Conservation (phyloP, 768 basidiomycete species). For the Russula sp. region DNA sequence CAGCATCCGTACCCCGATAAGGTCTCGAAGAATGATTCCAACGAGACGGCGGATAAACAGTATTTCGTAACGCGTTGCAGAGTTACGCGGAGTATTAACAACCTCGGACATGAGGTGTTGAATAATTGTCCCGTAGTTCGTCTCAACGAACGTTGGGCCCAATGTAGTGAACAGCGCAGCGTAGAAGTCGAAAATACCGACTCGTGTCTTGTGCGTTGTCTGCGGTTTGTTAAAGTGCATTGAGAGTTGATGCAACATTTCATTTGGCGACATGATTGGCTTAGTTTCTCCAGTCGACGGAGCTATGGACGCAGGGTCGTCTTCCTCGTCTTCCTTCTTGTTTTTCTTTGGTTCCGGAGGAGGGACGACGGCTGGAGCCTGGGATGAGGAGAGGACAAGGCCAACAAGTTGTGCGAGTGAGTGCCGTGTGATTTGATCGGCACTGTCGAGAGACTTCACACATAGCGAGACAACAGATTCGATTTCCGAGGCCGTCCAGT, state of each 20-base stretch:
- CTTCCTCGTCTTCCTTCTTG: slow-evolving; percentile 57
- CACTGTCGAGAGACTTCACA: slow-evolving; percentile 70
- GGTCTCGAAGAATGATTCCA: slow-evolving; percentile 74
- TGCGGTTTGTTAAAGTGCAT: slow-evolving; percentile 74
- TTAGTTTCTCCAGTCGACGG: slow-evolving; percentile 56
- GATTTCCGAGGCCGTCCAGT: slow-evolving; percentile 64
- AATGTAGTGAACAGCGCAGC: slow-evolving; percentile 70
- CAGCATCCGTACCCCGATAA: slow-evolving; percentile 84
- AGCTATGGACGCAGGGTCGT: slow-evolving; percentile 51
- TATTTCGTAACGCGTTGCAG: slow-evolving; percentile 64
- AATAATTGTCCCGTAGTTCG: slow-evolving; percentile 75
- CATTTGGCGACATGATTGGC: slow-evolving; percentile 64
- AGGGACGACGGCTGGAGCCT: slow-evolving; percentile 56
- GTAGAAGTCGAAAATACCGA: slow-evolving; percentile 90
- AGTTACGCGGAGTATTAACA: slow-evolving; percentile 56
- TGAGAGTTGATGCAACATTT: slow-evolving; percentile 84
- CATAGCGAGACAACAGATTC: slow-evolving; percentile 69
- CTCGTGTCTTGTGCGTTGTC: slow-evolving; percentile 64
- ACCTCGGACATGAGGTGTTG: slow-evolving; percentile 78
- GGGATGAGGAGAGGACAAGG: slow-evolving; percentile 79
- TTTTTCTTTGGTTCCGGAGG: slow-evolving; percentile 56
- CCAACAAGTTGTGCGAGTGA: slow-evolving; percentile 78
- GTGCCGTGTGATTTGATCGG: slow-evolving; percentile 82
- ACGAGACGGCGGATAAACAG: slow-evolving; percentile 70
- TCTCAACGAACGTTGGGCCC: slow-evolving; percentile 75